These are phyloP conservation scores for Exophiala viscosa DNA, from an alignment of 2,329 filamentous ascomycete species.

Conservation along the genomic window DNA sequence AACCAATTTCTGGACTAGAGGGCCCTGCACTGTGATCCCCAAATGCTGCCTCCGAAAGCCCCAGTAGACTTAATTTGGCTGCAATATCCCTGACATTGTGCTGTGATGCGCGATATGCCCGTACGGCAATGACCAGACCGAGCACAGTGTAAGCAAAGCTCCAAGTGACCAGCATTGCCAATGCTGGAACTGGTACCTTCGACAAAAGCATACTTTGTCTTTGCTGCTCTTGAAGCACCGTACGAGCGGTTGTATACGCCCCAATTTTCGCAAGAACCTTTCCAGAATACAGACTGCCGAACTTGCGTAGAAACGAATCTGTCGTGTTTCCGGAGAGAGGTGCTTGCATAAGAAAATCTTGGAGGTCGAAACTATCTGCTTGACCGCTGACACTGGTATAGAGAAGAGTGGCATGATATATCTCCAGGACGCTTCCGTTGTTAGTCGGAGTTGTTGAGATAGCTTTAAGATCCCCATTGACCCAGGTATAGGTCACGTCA, in stretches of 20 bases:
- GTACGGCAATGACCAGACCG: conserved; percentile 9
- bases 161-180: conserved; percentile 11
- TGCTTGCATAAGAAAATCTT: conserved; percentile 9
- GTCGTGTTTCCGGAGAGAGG: conserved; percentile 11
- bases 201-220: conserved; percentile 13
- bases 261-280: conserved; percentile 16
- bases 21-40: background rate
- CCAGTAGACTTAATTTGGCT: conserved; percentile 13
- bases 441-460: conserved; percentile 1
- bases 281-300: conserved; percentile 10
- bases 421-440: conserved; percentile 19
- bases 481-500: conserved; percentile 17
- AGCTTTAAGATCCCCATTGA: conserved; percentile 2
- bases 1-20: too few relatives aligned
- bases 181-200: conserved; percentile 10
- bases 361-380: conserved; percentile 3
- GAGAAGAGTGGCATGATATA: conserved; percentile 11
- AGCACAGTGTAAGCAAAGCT: conserved; percentile 13
- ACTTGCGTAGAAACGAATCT: conserved; percentile 8
- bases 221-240: conserved; percentile 6
- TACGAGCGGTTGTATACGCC: conserved; percentile 6
- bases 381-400: conserved; percentile 6
- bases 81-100: conserved; percentile 12
- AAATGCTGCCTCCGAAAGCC: conserved; percentile 16
- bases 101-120: conserved; percentile 7